These are phyloP conservation scores for Pelargonium myrrhifolium DNA, from an alignment of 441 rosid genomes.

Conservation along the genomic window DNA sequence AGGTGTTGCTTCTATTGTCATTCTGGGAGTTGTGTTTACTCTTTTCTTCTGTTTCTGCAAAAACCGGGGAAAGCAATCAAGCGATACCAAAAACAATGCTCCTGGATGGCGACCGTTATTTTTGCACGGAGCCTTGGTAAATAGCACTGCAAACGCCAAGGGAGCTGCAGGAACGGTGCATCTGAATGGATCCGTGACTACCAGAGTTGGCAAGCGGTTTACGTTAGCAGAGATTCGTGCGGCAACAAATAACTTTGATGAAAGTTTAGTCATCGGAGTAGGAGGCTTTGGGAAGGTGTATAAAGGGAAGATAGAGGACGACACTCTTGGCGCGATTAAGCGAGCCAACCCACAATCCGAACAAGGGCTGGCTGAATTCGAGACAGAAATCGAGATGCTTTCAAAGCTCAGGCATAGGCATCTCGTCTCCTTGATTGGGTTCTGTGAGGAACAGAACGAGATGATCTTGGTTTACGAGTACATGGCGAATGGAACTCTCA, in stretches of 20 bases:
- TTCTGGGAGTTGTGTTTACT: conserved; percentile 28
- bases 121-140: conserved; percentile 38
- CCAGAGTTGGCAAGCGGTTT: conserved; percentile 74
- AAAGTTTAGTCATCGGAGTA: conserved; percentile 76
- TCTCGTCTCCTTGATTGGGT: conserved; percentile 92
- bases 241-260: conserved; percentile 86
- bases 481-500: conserved; percentile 95
- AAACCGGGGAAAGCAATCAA: conserved; percentile 28
- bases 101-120: conserved; percentile 64
- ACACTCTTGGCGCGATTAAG: conserved; percentile 79
- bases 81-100: conserved; percentile 37
- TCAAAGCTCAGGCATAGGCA: conserved; percentile 95
- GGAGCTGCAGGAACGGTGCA: conserved; percentile 70
- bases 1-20: conserved; percentile 37
- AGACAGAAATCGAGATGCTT: conserved; percentile 94
- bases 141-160: conserved; percentile 41
- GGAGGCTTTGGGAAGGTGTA: conserved; percentile 97
- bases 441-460: conserved; percentile 89
- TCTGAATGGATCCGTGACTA: conserved; percentile 57
- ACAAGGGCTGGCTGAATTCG: conserved; percentile 96
- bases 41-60: conserved; percentile 39
- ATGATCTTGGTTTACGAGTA: conserved; percentile 91
- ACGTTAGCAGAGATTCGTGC: conserved; percentile 83
- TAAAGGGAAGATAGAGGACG: conserved; percentile 83
- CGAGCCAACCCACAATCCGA: conserved; percentile 96